phyloP scores from a whole-genome alignment of 345 rosid genomes.

The Conringia planisiliqua region DNA sequence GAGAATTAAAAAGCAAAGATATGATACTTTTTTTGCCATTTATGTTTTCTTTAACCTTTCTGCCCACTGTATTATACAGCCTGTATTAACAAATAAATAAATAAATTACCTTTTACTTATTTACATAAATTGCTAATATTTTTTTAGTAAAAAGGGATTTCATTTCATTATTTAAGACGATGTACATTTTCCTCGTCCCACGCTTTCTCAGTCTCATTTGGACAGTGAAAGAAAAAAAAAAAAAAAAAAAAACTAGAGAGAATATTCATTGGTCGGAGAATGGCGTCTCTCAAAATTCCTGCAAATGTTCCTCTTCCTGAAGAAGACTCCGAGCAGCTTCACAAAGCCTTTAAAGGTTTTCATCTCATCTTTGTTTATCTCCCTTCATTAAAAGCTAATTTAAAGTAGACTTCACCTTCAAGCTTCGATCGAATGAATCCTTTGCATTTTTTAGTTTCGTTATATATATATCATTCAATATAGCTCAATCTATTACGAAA shows the following conservation, averaged over 20 bases:
- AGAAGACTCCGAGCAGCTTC: constrained; percentile 88
- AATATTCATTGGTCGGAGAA: constrained; percentile 26
- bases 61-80: not conserved
- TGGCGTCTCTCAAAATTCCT: constrained; percentile 76
- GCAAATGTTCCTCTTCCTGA: constrained; percentile 60
- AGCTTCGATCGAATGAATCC: not conserved
- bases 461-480: not conserved
- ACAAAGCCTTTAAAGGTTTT: constrained; percentile 73
- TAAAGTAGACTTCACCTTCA: constrained; percentile 2
- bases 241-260: not conserved
- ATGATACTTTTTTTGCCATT: not conserved
- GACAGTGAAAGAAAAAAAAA: too few species aligned
- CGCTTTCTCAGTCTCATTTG: constrained; percentile 9
- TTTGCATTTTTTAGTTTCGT: not conserved
- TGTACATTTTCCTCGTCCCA: constrained; percentile 17
- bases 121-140: not conserved
- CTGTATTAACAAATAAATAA: not conserved
- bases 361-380: not conserved
- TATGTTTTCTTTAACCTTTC: not conserved
- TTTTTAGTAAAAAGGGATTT: not conserved
- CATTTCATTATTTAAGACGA: constrained; percentile 9
- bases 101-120: not conserved
- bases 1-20: constrained; percentile 9
- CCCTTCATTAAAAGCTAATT: not conserved
- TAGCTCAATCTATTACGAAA: not conserved